These are phyloP conservation scores for Brassica carinata DNA, from an alignment of 345 rosid species.

Conservation along the genomic window DNA sequence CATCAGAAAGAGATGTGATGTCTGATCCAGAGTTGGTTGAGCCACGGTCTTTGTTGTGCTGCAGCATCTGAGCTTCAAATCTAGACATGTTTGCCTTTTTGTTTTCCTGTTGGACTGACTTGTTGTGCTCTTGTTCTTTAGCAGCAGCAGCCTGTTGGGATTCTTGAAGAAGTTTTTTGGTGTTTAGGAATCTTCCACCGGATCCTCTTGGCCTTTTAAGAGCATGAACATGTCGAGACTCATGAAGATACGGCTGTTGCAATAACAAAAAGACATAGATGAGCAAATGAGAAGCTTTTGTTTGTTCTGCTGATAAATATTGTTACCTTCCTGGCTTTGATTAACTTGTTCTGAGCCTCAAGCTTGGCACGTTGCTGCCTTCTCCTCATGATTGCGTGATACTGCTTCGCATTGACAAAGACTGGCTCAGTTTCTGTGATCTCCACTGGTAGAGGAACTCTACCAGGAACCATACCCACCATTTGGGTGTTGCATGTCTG, in stretches of 20 bases:
- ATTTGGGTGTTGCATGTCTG: constrained; percentile 60
- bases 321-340: constrained; percentile 67
- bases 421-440: constrained; percentile 59
- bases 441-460: constrained; percentile 69
- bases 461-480: constrained; percentile 53
- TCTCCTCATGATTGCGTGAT: constrained; percentile 79
- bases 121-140: constrained; percentile 27
- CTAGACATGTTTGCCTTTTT: constrained; percentile 29
- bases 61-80: constrained; percentile 45
- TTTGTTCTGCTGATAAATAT: background rate
- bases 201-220: constrained; percentile 79
- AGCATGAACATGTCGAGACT: constrained; percentile 90
- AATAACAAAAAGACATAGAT: constrained; percentile 14
- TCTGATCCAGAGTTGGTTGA: constrained; percentile 56
- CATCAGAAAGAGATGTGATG: constrained; percentile 46
- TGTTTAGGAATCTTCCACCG: constrained; percentile 80
- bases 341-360: constrained; percentile 72
- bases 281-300: constrained; percentile 12
- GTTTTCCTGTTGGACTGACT: constrained; percentile 28
- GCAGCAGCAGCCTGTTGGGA: constrained; percentile 37
- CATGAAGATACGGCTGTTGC: constrained; percentile 80
- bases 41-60: constrained; percentile 44
- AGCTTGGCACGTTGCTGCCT: constrained; percentile 80
- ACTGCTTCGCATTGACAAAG: constrained; percentile 84
- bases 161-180: constrained; percentile 53